Evolutionary conservation across 2,329 filamentous ascomycete species (phyloP).

Genomic region (Phialocephala sp.): DNA sequence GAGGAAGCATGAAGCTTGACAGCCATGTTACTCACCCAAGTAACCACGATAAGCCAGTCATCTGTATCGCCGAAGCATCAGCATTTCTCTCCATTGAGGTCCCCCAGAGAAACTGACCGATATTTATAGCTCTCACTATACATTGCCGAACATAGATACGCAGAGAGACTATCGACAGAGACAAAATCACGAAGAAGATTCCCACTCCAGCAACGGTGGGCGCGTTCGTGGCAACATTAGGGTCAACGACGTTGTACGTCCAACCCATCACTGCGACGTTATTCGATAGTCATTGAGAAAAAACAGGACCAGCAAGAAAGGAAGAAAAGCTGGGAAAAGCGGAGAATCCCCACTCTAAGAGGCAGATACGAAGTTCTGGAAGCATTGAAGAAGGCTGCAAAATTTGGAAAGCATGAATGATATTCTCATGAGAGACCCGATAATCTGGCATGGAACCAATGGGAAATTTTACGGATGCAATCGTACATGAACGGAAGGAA

Average conservation of each 20-base stretch:
- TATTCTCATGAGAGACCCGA: slow-evolving; percentile 4
- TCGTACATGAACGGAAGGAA: slow-evolving; percentile 6
- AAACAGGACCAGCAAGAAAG: slow-evolving; percentile 4
- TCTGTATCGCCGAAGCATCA: slow-evolving; percentile 29
- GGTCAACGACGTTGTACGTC: slow-evolving; percentile 16
- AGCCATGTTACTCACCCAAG: slow-evolving; percentile 38
- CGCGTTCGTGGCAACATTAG: slow-evolving; percentile 17
- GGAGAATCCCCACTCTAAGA: slow-evolving; percentile 9
- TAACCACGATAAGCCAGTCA: slow-evolving; percentile 43
- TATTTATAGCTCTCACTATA: slow-evolving; percentile 13
- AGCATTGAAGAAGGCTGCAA: not conserved
- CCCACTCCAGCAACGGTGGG: slow-evolving; percentile 16
- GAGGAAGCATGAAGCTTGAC: not conserved
- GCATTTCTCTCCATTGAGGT: not conserved
- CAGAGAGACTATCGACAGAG: slow-evolving; percentile 14
- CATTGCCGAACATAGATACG: slow-evolving; percentile 20
- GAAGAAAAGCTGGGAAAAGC: not conserved
- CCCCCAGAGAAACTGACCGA: not conserved
- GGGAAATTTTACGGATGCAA: slow-evolving; percentile 3
- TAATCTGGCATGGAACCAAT: slow-evolving; percentile 5
- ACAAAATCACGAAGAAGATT: slow-evolving; percentile 17
- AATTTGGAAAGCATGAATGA: slow-evolving; percentile 17
- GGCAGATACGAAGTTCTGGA: slow-evolving; percentile 9
- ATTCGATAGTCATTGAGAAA: slow-evolving; percentile 5
- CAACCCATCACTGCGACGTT: slow-evolving; percentile 18